Conservation (phyloP, 2,329 filamentous ascomycete species). For the Botrytis fragariae region DNA sequence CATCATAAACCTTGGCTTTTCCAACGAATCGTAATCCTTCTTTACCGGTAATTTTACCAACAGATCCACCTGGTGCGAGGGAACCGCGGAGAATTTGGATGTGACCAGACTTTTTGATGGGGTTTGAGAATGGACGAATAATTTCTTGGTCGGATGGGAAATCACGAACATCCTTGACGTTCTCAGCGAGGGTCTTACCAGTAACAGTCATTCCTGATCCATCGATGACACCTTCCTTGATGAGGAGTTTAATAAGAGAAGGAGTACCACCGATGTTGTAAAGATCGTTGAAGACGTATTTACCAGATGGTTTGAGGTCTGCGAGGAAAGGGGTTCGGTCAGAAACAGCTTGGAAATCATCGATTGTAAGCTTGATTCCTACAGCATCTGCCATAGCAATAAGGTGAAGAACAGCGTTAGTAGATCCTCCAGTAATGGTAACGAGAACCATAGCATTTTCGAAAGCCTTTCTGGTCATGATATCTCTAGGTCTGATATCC, state of each 20-base stretch:
- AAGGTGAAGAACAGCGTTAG: slow-evolving; percentile 80
- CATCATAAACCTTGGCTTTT: slow-evolving; percentile 68
- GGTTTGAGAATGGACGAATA: slow-evolving; percentile 64
- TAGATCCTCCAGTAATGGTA: slow-evolving; percentile 79
- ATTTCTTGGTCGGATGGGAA: slow-evolving; percentile 69
- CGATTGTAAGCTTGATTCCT: slow-evolving; percentile 77
- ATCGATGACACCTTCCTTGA: slow-evolving; percentile 57
- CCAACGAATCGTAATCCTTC: slow-evolving; percentile 67
- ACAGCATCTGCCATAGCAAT: slow-evolving; percentile 82
- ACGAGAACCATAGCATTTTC: slow-evolving; percentile 83
- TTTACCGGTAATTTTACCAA: slow-evolving; percentile 76
- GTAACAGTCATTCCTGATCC: slow-evolving; percentile 60
- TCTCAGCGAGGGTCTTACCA: slow-evolving; percentile 57
- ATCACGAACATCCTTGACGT: slow-evolving; percentile 56
- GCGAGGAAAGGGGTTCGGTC: slow-evolving; percentile 77
- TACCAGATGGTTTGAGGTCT: slow-evolving; percentile 75
- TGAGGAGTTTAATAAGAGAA: slow-evolving; percentile 54
- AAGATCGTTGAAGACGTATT: slow-evolving; percentile 60
- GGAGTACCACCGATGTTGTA: slow-evolving; percentile 57
- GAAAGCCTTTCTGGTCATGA: slow-evolving; percentile 76
- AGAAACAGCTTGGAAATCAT: slow-evolving; percentile 81
- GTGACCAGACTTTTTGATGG: slow-evolving; percentile 69
- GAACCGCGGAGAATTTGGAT: slow-evolving; percentile 70
- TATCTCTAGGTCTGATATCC: slow-evolving; percentile 74
- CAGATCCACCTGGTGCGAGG: slow-evolving; percentile 66